Conservation (phyloP, 306 rosid species). For the Astragalus glycyphyllos region DNA sequence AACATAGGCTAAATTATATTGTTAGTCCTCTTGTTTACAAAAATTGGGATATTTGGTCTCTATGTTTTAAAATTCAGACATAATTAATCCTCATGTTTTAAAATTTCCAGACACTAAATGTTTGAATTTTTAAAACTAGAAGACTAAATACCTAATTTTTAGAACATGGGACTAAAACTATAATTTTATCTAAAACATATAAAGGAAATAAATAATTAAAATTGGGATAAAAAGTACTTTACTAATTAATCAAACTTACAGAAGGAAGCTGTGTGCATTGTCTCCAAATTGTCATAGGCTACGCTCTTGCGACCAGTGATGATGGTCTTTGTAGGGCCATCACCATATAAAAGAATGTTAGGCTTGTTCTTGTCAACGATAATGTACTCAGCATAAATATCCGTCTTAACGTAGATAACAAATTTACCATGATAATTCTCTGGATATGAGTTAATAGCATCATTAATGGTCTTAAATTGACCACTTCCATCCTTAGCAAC, state of each 20-base stretch:
- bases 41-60: too few relatives aligned
- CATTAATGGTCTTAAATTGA: slow-evolving; percentile 52
- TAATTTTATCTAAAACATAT: too few relatives aligned
- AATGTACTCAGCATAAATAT: slow-evolving; percentile 58
- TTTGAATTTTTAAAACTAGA: too few relatives aligned
- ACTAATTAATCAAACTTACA: slow-evolving; percentile 39
- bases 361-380: slow-evolving; percentile 25
- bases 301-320: slow-evolving; percentile 64
- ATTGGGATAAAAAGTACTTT: too few relatives aligned
- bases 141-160: too few relatives aligned
- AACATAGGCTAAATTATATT: too few relatives aligned
- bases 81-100: too few relatives aligned
- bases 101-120: too few relatives aligned
- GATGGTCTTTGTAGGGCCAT: slow-evolving; percentile 63
- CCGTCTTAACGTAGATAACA: slow-evolving; percentile 68
- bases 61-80: too few relatives aligned
- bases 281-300: slow-evolving; percentile 54
- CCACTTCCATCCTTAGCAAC: slow-evolving; percentile 87
- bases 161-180: too few relatives aligned
- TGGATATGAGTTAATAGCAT: slow-evolving; percentile 64
- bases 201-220: too few relatives aligned
- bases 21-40: too few relatives aligned
- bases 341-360: slow-evolving; percentile 71
- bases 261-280: slow-evolving; percentile 61
- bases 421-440: slow-evolving; percentile 47